Evolutionary conservation across 2,329 filamentous ascomycete genomes (phyloP).

Genomic region (Botryotinia convoluta): DNA sequence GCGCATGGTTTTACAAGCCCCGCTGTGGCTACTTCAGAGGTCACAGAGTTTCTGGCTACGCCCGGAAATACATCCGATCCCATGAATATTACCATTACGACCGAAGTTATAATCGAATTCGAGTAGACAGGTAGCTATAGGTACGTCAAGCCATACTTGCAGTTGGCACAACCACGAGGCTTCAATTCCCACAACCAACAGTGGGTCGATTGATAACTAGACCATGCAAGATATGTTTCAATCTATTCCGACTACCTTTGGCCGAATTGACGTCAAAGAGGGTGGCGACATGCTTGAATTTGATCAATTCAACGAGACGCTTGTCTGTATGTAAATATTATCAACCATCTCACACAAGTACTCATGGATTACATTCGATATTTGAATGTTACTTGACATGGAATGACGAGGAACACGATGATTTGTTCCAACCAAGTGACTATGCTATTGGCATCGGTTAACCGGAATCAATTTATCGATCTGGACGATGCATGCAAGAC

Average conservation of each 20-base stretch:
- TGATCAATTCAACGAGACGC: not conserved
- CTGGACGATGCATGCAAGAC: not conserved
- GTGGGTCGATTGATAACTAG: not conserved
- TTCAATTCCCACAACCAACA: not conserved
- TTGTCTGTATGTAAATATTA: not conserved
- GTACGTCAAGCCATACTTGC: not conserved
- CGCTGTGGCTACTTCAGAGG: not conserved
- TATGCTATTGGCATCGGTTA: not conserved
- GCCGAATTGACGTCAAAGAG: not conserved
- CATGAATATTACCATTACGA: slow-evolving; percentile 10
- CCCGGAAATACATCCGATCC: slow-evolving; percentile 1
- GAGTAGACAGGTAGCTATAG: not conserved
- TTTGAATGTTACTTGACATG: not conserved
- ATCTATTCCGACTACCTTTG: not conserved
- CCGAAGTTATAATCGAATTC: not conserved
- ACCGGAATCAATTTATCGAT: slow-evolving; percentile 1
- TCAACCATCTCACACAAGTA: not conserved
- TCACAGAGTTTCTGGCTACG: not conserved
- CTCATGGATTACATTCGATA: not conserved
- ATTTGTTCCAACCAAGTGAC: not conserved
- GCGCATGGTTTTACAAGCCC: not conserved
- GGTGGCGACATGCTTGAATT: not conserved
- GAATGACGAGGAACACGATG: not conserved
- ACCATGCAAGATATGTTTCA: slow-evolving; percentile 2
- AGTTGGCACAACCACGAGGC: not conserved